Percentiles rank a stretch among this genome's conserved stretches.
These are phyloP conservation scores for Paxillus rubicundulus DNA, from an alignment of 768 basidiomycete species.

Conservation along the genomic window DNA sequence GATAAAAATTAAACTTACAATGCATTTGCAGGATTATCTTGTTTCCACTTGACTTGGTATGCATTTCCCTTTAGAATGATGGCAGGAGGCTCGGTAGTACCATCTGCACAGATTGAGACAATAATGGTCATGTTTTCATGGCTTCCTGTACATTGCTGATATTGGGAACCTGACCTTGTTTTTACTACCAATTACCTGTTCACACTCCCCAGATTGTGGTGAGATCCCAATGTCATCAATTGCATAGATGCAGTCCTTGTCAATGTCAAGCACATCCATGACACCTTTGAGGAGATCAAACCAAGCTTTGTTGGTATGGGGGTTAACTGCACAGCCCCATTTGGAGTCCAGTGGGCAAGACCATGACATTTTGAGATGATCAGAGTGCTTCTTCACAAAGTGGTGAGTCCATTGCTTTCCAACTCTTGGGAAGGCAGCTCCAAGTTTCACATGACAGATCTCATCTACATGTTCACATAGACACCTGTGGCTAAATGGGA, in stretches of 20 bases:
- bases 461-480: too few species aligned
- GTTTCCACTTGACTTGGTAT: too few species aligned
- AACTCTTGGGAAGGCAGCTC: constrained; percentile 34
- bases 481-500: too few species aligned
- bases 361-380: constrained; percentile 29
- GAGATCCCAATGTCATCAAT: constrained; percentile 17
- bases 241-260: constrained; percentile 12
- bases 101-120: constrained; percentile 42
- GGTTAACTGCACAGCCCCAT: constrained; percentile 37
- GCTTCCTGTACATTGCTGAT: constrained; percentile 20
- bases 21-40: constrained; percentile 18
- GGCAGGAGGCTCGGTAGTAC: constrained; percentile 34
- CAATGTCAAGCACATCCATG: constrained; percentile 5
- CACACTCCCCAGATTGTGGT: neutral
- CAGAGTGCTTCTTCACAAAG: constrained; percentile 28
- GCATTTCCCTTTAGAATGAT: constrained; percentile 28
- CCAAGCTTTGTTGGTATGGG: constrained; percentile 32
- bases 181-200: constrained; percentile 5
- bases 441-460: constrained; percentile 13
- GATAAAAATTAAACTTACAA: constrained; percentile 25
- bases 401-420: constrained; percentile 36
- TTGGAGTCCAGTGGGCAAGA: constrained; percentile 33
- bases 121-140: constrained; percentile 29
- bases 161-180: constrained; percentile 4
- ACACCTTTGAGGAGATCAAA: constrained; percentile 32